Evolutionary conservation across 2,329 filamentous ascomycete genomes (phyloP).

Genomic region (Shiraia sp.): DNA sequence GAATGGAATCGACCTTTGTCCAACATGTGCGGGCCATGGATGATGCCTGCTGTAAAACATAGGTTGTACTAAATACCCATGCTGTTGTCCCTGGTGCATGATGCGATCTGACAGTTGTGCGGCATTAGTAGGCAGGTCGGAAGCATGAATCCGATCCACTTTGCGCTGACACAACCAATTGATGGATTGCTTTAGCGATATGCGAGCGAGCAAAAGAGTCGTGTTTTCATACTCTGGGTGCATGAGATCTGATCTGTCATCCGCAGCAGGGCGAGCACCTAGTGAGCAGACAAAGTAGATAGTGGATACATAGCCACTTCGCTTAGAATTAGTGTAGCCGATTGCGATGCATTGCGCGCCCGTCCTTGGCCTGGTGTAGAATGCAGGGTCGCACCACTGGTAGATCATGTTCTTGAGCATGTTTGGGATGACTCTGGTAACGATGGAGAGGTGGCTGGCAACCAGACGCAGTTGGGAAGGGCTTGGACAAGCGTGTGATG

Average conservation of each 20-base stretch:
- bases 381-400: no score
- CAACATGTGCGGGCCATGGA: conserved; percentile 12
- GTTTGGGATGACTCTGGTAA: no score
- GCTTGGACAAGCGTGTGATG: no score
- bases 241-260: conserved; percentile 8
- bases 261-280: background rate
- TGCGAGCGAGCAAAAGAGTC: conserved; percentile 1
- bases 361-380: no score
- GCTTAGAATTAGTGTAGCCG: no score
- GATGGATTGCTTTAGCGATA: conserved; percentile 2
- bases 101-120: conserved; percentile 5
- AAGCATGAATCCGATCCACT: conserved; percentile 6
- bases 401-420: no score
- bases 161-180: background rate
- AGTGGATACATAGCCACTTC: no score
- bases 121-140: no score
- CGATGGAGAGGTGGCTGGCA: no score
- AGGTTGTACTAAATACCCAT: conserved; percentile 14
- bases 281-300: no score
- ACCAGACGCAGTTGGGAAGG: no score
- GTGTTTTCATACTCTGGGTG: background rate
- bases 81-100: conserved; percentile 4
- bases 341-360: no score
- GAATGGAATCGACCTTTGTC: background rate
- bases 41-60: conserved; percentile 22